Conservation (phyloP, 768 basidiomycete genomes). For the Cubamyces sp. region DNA sequence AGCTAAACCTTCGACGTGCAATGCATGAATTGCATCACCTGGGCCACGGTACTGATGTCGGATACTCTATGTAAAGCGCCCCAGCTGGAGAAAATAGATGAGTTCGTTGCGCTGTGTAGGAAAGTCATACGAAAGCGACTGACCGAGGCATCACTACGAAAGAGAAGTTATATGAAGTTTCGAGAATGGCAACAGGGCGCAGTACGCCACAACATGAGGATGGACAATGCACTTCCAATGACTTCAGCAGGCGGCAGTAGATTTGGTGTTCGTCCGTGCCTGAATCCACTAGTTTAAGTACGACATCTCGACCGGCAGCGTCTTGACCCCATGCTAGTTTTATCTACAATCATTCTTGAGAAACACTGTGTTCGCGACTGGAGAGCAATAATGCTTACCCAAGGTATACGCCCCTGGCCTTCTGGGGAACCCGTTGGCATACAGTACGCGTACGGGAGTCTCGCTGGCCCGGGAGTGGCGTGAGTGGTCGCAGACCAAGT, state of each 20-base stretch:
- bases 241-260: not conserved
- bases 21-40: not conserved
- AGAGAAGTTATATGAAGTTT: not conserved
- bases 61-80: not conserved
- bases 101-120: no score
- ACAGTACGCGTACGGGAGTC: no score
- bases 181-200: not conserved
- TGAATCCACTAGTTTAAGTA: slow-evolving; percentile 3
- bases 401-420: no score
- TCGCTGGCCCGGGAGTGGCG: no score
- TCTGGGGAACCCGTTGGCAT: no score
- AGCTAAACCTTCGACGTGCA: not conserved
- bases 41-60: not conserved
- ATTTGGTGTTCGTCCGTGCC: not conserved
- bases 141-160: slow-evolving; percentile 8
- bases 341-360: no score
- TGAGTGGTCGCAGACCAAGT: no score
- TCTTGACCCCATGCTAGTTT: slow-evolving; percentile 1
- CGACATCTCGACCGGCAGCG: not conserved
- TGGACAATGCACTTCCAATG: no score
- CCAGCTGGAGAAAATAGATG: not conserved
- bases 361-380: no score
- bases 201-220: not conserved
- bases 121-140: not conserved
- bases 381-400: no score